Evolutionary conservation across 805 yeast genomes (phyloP), one percentile per base, ranked within the genome.

Genomic region (Nakazawaea wyomingensis): DNA sequence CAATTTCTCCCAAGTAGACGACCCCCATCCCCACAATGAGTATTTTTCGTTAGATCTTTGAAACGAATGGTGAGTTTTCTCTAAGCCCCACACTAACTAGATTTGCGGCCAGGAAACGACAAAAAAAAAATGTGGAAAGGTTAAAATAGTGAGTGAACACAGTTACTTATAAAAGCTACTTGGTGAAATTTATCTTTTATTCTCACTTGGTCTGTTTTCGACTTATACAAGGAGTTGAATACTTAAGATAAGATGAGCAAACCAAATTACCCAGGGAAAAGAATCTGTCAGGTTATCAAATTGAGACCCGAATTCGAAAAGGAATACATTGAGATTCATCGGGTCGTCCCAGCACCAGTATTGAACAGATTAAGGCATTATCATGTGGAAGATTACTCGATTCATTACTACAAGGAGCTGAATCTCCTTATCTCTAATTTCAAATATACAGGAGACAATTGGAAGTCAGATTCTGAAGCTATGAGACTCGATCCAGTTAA

Each of bases 361-460:
- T 50, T 60, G 18, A 58, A 49, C 24, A 60, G 56, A 43, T 46
- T 67, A 26, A 49, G 50, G 13, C 60, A 64, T 35, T 62, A 62
- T 46, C 65, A 65, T 44, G 62, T 67, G 39, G 69, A 64, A 47
- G 71, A 66, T 52, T 67, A 66, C 51, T 66, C 71, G 1, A 65
- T 67, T 43, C 61, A 61, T 46, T 66, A 64, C 43, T 41, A 59
- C 30, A 62, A 66, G 7, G 45, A 48, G 21, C 56, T 59, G 39
- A 29, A 34, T 19, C 39, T 67, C 14, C 47, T 67, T 16, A 65
- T 66, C 41, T 69, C 69, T 30, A 58, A 46, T 36, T 56, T 66
- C 54, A 65, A 64, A 45, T 66, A 66, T 45, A 52, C 62, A 8
- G 72, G 72, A 8, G 61, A 63, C 35, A 54, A 66, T 44, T 62